phyloP scores from a whole-genome alignment of 208 protist genomes.

The Leishmania aethiopica region DNA sequence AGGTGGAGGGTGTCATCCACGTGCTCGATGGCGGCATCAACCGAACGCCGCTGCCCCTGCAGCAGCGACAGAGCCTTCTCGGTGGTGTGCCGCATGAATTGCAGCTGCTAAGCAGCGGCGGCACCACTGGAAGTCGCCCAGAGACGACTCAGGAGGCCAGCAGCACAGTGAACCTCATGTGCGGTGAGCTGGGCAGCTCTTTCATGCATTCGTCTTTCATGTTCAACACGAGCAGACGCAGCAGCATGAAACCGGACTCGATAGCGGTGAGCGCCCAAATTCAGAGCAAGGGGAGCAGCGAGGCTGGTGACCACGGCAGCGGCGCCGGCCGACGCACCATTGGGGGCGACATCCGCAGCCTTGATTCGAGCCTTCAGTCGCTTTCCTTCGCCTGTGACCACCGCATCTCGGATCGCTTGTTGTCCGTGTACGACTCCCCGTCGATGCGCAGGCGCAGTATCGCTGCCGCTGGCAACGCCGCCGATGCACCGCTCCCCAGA shows the following conservation, averaged over 20 bases:
- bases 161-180: constrained; percentile 10
- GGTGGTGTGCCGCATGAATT: constrained; percentile 23
- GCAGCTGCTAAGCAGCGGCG: constrained; percentile 18
- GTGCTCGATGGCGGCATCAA: constrained; percentile 88
- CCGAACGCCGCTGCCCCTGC: constrained; percentile 82
- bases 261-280: neutral
- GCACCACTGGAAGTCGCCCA: constrained; percentile 5
- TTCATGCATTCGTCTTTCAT: constrained; percentile 78
- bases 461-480: neutral
- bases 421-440: constrained; percentile 10
- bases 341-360: constrained; percentile 11
- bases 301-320: constrained; percentile 15
- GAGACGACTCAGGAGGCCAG: constrained; percentile 6
- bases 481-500: constrained; percentile 8
- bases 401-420: constrained; percentile 19
- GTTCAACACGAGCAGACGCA: constrained; percentile 26
- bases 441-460: neutral
- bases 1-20: constrained; percentile 67
- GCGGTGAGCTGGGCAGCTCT: constrained; percentile 46
- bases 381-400: constrained; percentile 32
- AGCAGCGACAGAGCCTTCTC: constrained; percentile 32
- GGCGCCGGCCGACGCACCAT: neutral
- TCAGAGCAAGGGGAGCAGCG: neutral
- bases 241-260: constrained; percentile 3
- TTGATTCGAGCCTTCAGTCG: constrained; percentile 48